phyloP scores from a whole-genome alignment of 2,329 filamentous ascomycete species.

The Pyrenophora graminea region DNA sequence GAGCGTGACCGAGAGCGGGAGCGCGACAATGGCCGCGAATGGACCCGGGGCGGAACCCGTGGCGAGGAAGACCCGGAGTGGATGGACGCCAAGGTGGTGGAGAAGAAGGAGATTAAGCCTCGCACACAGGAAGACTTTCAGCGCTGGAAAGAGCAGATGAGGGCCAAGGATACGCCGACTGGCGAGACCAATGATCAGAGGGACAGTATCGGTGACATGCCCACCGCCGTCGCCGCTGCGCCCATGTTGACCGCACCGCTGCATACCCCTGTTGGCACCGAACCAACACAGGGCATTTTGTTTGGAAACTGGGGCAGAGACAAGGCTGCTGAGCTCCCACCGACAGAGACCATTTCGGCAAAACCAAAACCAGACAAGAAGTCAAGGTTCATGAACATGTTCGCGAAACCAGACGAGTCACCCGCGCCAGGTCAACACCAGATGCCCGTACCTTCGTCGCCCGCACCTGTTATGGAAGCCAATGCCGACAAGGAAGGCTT shows the following conservation, averaged over 20 bases:
- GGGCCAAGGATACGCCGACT: slow-evolving; percentile 59
- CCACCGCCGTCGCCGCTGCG: slow-evolving; percentile 25
- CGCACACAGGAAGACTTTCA: slow-evolving; percentile 91
- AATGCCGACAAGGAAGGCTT: slow-evolving; percentile 83
- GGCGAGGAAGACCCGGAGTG: slow-evolving; percentile 78
- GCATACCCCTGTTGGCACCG: slow-evolving; percentile 65
- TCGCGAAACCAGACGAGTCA: slow-evolving; percentile 49
- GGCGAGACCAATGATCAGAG: slow-evolving; percentile 53
- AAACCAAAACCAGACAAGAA: slow-evolving; percentile 67
- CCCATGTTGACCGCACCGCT: slow-evolving; percentile 48
- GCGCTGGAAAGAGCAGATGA: slow-evolving; percentile 93
- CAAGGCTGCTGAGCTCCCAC: slow-evolving; percentile 47
- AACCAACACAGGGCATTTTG: slow-evolving; percentile 75
- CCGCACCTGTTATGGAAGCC: slow-evolving; percentile 46
- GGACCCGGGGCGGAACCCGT: slow-evolving; percentile 58
- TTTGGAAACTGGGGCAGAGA: slow-evolving; percentile 66
- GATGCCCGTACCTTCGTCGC: slow-evolving; percentile 22
- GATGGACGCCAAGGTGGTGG: slow-evolving; percentile 69
- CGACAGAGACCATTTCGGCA: slow-evolving; percentile 28
- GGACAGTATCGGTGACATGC: slow-evolving; percentile 24
- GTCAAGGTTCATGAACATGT: slow-evolving; percentile 84
- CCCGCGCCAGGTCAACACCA: slow-evolving; percentile 19
- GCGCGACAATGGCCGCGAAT: slow-evolving; percentile 55
- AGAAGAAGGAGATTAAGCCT: slow-evolving; percentile 68
- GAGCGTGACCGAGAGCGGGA: slow-evolving; percentile 46